Base-by-base conservation (phyloP, 2,329 filamentous ascomycete genomes). In the Ophiocordyceps camponoti-leonardi region DNA sequence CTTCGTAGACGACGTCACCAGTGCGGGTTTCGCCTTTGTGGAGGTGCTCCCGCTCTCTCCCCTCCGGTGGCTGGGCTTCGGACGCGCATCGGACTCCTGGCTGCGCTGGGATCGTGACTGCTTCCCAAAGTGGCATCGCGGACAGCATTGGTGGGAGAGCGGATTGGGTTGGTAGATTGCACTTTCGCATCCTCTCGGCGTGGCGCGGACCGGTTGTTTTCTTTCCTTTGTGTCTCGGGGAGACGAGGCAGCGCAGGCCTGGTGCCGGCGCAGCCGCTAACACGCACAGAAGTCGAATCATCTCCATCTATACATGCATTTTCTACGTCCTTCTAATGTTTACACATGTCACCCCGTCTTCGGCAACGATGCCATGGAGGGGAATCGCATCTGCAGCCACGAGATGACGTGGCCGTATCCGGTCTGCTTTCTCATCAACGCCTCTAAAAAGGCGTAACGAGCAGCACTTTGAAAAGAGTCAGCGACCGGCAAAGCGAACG, bases 41-140 rank as follows among this genome's bases (percentile, higher is more conserved):
- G 86, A 95, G 60, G 86, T 86, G 0, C 63, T 94, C n/a, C 86
- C 87, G 0, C 51, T 90, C 10, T 93, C 85, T 45, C 56, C 72
- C 1, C 56, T 87, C n/a, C 69, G 86, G 23, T 74, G 71, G 2
- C 31, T 88, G 16, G 81, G 83, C 0, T 66, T 81, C 31, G 83
- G 81, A 0, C 64, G 66, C 1, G 61, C 68, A 18, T 75, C 72
- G 0, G 78, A 83, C 54, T 63, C 69, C 1, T 80, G 76, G 69
- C 84, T 76, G 75, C 75, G 83, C 53, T 86, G 81, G 75, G 67
- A 70, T 50, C 58, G 67, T 30, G 60, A 69, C 20, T 65, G 73
- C 49, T 58, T 78, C 20, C 67, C 71, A 1, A 53, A 53, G 10
- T 79, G 74, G 73, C 71, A 81, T 61, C 61, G 54, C 2, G 81